Percentiles rank a stretch among this genome's conserved stretches.
Evolutionary conservation across 257 asterid genomes (phyloP).

Genomic region (Cinchona pubescens): DNA sequence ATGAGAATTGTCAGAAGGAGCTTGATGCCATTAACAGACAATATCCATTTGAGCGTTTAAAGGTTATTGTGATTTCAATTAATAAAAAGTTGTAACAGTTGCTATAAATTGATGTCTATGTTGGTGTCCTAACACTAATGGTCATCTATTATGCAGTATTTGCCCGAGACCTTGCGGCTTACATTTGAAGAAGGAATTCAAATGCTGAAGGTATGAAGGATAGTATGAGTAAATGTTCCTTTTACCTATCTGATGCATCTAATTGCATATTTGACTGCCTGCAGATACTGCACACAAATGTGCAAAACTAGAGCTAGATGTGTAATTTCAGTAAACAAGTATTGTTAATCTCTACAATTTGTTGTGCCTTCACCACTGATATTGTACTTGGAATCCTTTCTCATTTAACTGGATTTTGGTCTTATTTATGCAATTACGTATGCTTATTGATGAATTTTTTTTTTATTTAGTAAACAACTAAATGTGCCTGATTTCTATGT

Average conservation of each 20-base stretch:
- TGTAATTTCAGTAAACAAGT: background rate
- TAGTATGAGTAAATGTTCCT: background rate
- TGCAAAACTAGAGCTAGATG: background rate
- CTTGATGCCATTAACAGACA: slow-evolving; percentile 77
- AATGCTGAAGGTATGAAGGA: slow-evolving; percentile 68
- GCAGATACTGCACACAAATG: background rate
- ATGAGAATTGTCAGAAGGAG: slow-evolving; percentile 60
- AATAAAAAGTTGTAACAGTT: background rate
- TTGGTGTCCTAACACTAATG: background rate
- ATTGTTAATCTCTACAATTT: background rate
- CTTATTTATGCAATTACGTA: background rate
- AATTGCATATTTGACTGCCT: background rate
- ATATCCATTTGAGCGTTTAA: slow-evolving; percentile 77
- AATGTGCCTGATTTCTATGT: background rate
- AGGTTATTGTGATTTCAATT: slow-evolving; percentile 37
- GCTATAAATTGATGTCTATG: background rate
- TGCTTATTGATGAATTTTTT: background rate
- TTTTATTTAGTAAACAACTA: background rate
- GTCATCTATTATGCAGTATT: slow-evolving; percentile 54
- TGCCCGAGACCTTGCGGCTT: slow-evolving; percentile 65
- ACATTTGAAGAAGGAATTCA: slow-evolving; percentile 88
- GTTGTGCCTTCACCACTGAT: background rate
- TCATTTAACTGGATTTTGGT: background rate
- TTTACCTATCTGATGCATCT: background rate
- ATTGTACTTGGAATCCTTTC: background rate